Conservation (phyloP, 2,329 filamentous ascomycete genomes). For the Arthroderma sp. region DNA sequence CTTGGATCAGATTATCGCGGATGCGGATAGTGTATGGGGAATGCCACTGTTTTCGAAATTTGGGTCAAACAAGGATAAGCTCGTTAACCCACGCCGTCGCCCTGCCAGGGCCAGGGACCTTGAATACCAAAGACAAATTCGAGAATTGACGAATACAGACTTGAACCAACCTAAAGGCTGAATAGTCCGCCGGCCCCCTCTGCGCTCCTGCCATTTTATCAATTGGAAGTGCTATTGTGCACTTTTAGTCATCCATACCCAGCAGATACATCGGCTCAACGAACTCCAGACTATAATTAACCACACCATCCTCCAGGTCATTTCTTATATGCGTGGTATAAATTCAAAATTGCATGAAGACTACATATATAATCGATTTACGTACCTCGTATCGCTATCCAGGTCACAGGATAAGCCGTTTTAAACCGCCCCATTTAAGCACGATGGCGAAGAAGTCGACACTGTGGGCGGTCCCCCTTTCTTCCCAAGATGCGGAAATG, state of each 20-base stretch:
- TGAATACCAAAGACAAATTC: neutral
- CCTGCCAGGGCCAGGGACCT: neutral
- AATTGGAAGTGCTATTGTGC: neutral
- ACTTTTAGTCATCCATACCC: neutral
- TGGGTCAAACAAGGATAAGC: constrained; percentile 15
- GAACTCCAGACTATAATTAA: too few relatives aligned
- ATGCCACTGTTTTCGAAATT: constrained; percentile 21
- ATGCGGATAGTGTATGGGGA: constrained; percentile 28
- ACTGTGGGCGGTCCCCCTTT: neutral
- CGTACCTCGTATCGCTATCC: neutral
- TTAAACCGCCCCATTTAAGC: neutral
- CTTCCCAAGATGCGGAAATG: neutral
- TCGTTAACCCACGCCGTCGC: constrained; percentile 13
- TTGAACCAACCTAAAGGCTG: neutral
- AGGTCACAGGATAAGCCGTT: neutral
- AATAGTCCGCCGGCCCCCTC: neutral
- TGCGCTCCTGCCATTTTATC: neutral
- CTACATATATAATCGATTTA: neutral
- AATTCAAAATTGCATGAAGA: neutral
- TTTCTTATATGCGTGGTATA: neutral
- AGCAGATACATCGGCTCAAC: too few relatives aligned
- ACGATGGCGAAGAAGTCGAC: neutral
- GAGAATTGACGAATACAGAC: neutral
- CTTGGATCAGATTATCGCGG: constrained; percentile 21
- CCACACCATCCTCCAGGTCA: neutral